A percentile compares a stretch with the other conserved stretches of the same genome.
Conservation (phyloP, 805 yeast species). For the Ogataea haglerorum region DNA sequence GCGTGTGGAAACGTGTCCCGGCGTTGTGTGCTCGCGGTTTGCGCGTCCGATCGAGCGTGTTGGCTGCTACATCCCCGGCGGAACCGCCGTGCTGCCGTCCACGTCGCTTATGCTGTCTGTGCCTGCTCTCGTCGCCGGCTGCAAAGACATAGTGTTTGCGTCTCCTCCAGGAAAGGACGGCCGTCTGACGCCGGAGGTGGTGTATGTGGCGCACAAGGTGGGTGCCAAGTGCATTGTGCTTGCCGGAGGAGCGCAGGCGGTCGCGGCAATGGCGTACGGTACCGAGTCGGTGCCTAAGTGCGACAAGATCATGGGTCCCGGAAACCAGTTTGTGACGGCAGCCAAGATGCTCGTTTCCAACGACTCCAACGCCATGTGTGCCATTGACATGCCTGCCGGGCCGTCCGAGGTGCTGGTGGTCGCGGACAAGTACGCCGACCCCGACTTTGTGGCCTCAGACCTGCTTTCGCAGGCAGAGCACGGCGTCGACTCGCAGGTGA, state of each 20-base stretch:
- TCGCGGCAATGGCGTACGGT: constrained; percentile 98
- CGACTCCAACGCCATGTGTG: constrained; percentile 90
- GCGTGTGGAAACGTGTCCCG: constrained; percentile 88
- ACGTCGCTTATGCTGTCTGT: constrained; percentile 98
- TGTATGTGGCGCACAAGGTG: constrained; percentile 92
- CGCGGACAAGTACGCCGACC: constrained; percentile 84
- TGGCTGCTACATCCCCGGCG: constrained; percentile 97
- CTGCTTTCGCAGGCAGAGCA: constrained; percentile 97
- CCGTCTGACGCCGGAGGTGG: constrained; percentile 92
- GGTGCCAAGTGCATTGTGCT: constrained; percentile 88
- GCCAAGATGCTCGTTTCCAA: constrained; percentile 98
- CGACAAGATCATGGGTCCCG: constrained; percentile 97
- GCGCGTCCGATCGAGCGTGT: constrained; percentile 93
- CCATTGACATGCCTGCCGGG: constrained; percentile 99
- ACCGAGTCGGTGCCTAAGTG: constrained; percentile 89
- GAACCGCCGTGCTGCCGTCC: constrained; percentile 96
- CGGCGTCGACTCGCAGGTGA: constrained; percentile 97
- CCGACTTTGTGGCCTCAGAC: constrained; percentile 96
- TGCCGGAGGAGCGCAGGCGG: constrained; percentile 99
- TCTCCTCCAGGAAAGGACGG: constrained; percentile 97
- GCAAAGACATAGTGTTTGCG: constrained; percentile 86
- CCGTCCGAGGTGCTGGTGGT: constrained; percentile 97
- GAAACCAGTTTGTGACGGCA: constrained; percentile 98
- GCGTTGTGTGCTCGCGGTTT: constrained; percentile 91
- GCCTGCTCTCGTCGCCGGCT: constrained; percentile 97